Conservation (phyloP, 2,329 filamentous ascomycete genomes). For the Cladosporium colombiae region DNA sequence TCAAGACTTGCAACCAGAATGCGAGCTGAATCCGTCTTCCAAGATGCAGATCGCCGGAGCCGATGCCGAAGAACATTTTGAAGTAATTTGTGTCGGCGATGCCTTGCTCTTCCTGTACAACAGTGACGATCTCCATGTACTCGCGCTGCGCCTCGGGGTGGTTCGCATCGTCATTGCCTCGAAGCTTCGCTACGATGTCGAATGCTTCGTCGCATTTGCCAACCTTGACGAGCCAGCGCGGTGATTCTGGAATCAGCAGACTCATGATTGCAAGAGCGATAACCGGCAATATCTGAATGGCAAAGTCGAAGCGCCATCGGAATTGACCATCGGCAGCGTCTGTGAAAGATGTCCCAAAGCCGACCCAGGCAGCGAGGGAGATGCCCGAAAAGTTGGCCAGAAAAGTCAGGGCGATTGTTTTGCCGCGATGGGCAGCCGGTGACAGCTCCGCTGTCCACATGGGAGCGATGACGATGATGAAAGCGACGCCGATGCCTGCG, state of each 20-base stretch:
- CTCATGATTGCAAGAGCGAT: slow-evolving; percentile 17
- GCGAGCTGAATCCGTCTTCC: slow-evolving; percentile 29
- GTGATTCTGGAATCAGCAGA: slow-evolving; percentile 21
- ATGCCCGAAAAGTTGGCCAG: slow-evolving; percentile 22
- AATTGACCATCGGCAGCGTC: slow-evolving; percentile 25
- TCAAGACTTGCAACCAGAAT: slow-evolving; percentile 38
- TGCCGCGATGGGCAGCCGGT: slow-evolving; percentile 25
- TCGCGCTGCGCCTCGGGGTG: slow-evolving; percentile 29
- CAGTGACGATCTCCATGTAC: slow-evolving; percentile 29
- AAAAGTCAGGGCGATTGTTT: slow-evolving; percentile 22
- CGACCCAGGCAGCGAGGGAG: slow-evolving; percentile 27
- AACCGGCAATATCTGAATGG: slow-evolving; percentile 25
- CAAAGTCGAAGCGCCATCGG: slow-evolving; percentile 27
- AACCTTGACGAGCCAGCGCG: slow-evolving; percentile 19
- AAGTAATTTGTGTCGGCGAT: slow-evolving; percentile 23
- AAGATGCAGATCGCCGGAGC: slow-evolving; percentile 21
- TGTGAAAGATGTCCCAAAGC: slow-evolving; percentile 25
- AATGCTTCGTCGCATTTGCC: slow-evolving; percentile 19
- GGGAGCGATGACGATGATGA: slow-evolving; percentile 23
- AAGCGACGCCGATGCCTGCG: slow-evolving; percentile 23
- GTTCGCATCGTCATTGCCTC: slow-evolving; percentile 24
- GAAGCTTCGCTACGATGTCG: slow-evolving; percentile 24
- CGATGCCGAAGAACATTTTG: slow-evolving; percentile 36
- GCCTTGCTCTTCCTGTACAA: slow-evolving; percentile 20
- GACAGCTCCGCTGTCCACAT: slow-evolving; percentile 24